Evolutionary conservation across 306 rosid species (phyloP), one percentile per base, ranked within the genome.

Genomic region (Malus orientalis): DNA sequence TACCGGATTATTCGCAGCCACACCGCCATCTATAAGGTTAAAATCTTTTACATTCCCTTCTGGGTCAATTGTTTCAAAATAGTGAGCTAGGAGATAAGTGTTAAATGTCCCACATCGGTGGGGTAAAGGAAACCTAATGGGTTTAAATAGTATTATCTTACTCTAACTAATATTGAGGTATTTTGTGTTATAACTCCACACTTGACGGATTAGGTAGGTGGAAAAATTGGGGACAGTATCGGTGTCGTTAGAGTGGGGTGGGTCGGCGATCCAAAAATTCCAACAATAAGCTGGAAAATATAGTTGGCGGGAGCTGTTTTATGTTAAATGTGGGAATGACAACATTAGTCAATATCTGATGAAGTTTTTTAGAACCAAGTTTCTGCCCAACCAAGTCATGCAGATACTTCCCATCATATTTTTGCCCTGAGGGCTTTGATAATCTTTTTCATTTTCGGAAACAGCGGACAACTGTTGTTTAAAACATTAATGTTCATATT

Each of bases 1-100:
- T 11, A 89, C 93, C 63, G 88, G 88, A 51, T 87, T 91, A 78
- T 91, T 91, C 42, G 90, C 93, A 40, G 89, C 87, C 25, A 91
- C 83, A 1, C 96, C 91, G 3, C 93, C 90, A 13, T 90, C 93
- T 9, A 86, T 65, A 6, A 88, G 96, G 80, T 90, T 45, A 38
- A 82, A 90, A 32, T 88, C 78, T 61, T 76, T 70, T 0, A 79
- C 69, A 11, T 55, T 16, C 1, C 86, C 85, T 1, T 69, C 18
- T 2, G 10, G 5, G n/a, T 85, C 79, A 47, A 74, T 53, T 55
- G 85, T 87, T 76, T 87, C 79, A 49, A 90, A 88, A 79, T 70
- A 76, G 80, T 90, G 85, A 74, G 96, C 87, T 4, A 91, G 96
- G 53, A 88, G 86, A 77, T 88, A 30, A 30, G 32, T 27, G 29